Base-by-base conservation (phyloP, 768 basidiomycete genomes). In the Fistulinella prunicolor region DNA sequence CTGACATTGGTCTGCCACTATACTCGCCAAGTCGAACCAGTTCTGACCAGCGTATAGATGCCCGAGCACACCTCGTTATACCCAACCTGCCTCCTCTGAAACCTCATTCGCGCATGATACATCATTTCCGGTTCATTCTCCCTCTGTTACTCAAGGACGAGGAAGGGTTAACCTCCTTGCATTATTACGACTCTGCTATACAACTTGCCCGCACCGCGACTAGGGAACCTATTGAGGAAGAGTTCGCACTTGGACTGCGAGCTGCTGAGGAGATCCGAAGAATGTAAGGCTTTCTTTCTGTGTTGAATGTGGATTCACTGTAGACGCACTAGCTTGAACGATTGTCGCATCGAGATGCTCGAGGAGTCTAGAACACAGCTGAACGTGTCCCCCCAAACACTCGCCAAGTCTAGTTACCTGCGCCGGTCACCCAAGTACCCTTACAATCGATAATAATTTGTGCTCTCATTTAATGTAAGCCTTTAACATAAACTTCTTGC, bases 151-250 rank as follows among this genome's bases (percentile, higher is more conserved):
- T 73, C 65, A 68, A 64, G 47, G 81, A 86, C 50, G 80, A 81
- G 23, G 77, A 82, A 38, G 82, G 82, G n/a, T 65, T 86, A 39
- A 79, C 86, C 13, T 73, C 80, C 0, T 63, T 90, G 46, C 85
- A 89, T 63, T 84, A 84, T 57, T 90, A 86, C 58, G 88, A 90
- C 58, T 81, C 85, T 40, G 84, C 80, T 1, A 76, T 90, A 41
- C 87, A 90, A 61, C 71, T 86, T 10, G 86, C 81, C 21, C 76
- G 86, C 17, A 80, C 83, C 42, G 75, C 79, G 2, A 70, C 71
- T 4, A 66, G 70, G 37, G 85, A 86, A 56, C 78, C 83, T 34
- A 79, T 77, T 0, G 85, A 86, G 61, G 73, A 71, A 29, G 89
- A 90, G 65, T 90, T 82, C 60, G 70, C 75, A 41, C 59, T 76